Evolutionary conservation across 2,329 filamentous ascomycete species (phyloP).

Genomic region (Cercospora beticola): DNA sequence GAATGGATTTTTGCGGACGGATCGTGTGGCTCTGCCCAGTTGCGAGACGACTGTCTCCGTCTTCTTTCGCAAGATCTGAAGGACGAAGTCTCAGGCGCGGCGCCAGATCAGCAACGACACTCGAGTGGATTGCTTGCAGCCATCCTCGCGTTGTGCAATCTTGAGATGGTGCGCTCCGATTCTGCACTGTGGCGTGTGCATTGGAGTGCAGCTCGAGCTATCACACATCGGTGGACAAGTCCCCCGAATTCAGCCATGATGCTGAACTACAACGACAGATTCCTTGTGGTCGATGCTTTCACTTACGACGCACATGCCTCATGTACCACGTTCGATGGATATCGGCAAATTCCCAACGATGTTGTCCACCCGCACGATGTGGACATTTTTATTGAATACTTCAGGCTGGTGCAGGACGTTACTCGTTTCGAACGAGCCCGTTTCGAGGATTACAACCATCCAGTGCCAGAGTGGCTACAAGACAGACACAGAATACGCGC

Average conservation of each 20-base stretch:
- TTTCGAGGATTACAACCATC: not conserved
- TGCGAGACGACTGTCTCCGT: constrained; percentile 10
- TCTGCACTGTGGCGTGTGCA: constrained; percentile 16
- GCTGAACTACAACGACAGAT: constrained; percentile 5
- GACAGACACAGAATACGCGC: not conserved
- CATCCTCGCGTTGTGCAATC: constrained; percentile 14
- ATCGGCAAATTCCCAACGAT: constrained; percentile 6
- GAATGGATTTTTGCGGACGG: constrained; percentile 10
- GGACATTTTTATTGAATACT: constrained; percentile 6
- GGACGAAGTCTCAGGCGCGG: constrained; percentile 2
- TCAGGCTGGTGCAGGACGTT: constrained; percentile 11
- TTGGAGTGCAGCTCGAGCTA: constrained; percentile 14
- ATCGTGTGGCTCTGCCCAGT: not conserved
- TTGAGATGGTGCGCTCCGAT: constrained; percentile 15
- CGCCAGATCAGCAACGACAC: not conserved
- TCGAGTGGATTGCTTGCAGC: constrained; percentile 8
- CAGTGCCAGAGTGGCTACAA: constrained; percentile 1
- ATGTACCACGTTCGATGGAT: constrained; percentile 9
- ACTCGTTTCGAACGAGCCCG: constrained; percentile 7
- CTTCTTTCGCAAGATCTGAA: constrained; percentile 5
- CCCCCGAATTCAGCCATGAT: not conserved
- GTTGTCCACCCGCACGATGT: constrained; percentile 10
- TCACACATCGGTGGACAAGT: constrained; percentile 14
- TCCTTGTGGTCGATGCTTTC: constrained; percentile 11
- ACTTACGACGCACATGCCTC: constrained; percentile 10